Percentiles rank a stretch among this genome's conserved stretches.
Conservation (phyloP, 371 early-diverging fungal species). For the Basidiobolus meristosporus region DNA sequence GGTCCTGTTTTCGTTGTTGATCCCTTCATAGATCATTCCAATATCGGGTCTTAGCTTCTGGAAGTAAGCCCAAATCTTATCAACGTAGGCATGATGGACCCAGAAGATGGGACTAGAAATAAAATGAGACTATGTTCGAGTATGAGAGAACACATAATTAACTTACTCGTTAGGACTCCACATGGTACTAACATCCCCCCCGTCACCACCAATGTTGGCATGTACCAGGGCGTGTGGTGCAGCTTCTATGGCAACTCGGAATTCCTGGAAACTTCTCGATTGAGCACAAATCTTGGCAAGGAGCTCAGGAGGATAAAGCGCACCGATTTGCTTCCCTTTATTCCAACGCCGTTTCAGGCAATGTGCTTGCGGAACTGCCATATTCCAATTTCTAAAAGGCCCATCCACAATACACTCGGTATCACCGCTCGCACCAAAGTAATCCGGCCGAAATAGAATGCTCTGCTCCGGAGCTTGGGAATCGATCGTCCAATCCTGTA, state of each 20-base stretch:
- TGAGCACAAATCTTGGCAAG: background rate
- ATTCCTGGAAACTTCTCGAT: background rate
- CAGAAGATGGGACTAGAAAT: constrained; percentile 1
- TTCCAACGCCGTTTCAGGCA: background rate
- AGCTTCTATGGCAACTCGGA: background rate
- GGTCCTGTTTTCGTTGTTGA: background rate
- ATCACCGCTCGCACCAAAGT: constrained; percentile 2
- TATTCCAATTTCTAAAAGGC: background rate
- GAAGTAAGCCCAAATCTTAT: constrained; percentile 2
- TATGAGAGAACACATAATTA: too few species aligned
- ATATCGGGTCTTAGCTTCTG: background rate
- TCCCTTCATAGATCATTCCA: background rate
- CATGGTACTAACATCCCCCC: constrained; percentile 1
- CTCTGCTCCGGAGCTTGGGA: background rate
- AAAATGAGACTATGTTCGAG: too few species aligned
- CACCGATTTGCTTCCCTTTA: background rate
- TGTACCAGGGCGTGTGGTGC: constrained; percentile 2
- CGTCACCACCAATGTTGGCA: constrained; percentile 1
- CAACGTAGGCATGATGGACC: constrained; percentile 5
- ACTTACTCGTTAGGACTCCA: constrained; percentile 1
- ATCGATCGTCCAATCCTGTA: constrained; percentile 1
- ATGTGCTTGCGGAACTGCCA: too few species aligned
- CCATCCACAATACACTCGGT: background rate
- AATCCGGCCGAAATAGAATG: background rate
- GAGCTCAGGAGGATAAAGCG: background rate